Conservation (phyloP, 192 early-diverging fungal genomes). For the Cetraspora pellucida region DNA sequence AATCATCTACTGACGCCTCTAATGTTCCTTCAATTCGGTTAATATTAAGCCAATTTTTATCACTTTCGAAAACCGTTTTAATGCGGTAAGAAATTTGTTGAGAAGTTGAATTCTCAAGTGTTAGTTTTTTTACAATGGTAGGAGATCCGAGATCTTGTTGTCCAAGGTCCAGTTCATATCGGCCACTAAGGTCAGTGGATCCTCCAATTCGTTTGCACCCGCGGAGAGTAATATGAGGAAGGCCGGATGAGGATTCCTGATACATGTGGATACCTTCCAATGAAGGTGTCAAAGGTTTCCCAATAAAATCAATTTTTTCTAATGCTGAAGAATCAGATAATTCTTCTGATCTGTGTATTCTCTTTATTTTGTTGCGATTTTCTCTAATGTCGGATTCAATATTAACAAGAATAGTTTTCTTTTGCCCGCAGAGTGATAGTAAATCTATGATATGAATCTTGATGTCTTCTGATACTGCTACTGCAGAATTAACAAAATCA, state of each 20-base stretch:
- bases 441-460: conserved; percentile 72
- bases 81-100: conserved; percentile 66
- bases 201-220: conserved; percentile 69
- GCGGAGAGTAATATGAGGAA: conserved; percentile 57
- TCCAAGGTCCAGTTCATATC: conserved; percentile 79
- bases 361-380: conserved; percentile 38
- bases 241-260: conserved; percentile 34
- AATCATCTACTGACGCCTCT: conserved; percentile 50
- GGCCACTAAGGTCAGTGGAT: conserved; percentile 54
- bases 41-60: conserved; percentile 67
- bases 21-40: conserved; percentile 71
- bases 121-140: conserved; percentile 63
- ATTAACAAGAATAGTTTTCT: conserved; percentile 63
- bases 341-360: conserved; percentile 35
- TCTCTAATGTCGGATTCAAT: conserved; percentile 55
- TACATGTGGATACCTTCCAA: not conserved
- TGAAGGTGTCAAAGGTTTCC: not conserved
- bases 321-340: conserved; percentile 34
- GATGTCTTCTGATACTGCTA: conserved; percentile 76
- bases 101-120: conserved; percentile 58
- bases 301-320: not conserved
- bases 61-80: conserved; percentile 55
- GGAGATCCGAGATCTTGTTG: conserved; percentile 69
- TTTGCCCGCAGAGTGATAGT: conserved; percentile 60
- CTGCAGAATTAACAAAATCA: conserved; percentile 60